phyloP scores from a whole-genome alignment of 305 asterid species.

The Fraxinus dipetala region DNA sequence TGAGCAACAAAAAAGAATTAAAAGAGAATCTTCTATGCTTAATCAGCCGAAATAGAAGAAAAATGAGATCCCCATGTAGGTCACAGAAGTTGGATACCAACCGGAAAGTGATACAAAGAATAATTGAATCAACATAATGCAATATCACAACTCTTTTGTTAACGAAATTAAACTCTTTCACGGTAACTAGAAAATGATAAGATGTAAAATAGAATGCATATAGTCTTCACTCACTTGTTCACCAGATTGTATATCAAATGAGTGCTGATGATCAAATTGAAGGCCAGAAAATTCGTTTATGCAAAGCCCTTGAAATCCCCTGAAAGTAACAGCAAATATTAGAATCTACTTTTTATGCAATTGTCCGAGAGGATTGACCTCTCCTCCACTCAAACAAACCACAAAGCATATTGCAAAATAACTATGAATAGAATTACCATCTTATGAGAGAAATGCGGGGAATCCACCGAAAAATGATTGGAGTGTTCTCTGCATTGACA shows the following conservation, averaged over 20 bases:
- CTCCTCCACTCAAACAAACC: background rate
- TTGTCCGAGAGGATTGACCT: background rate
- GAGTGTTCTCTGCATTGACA: constrained; percentile 86
- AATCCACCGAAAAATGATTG: constrained; percentile 90
- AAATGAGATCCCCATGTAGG: background rate
- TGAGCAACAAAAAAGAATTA: background rate
- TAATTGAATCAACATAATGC: background rate
- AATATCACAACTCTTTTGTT: background rate
- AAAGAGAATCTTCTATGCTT: background rate
- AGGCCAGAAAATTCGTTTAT: constrained; percentile 88
- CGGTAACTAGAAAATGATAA: background rate
- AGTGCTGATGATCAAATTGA: constrained; percentile 77
- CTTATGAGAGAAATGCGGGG: constrained; percentile 92
- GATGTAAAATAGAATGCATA: background rate
- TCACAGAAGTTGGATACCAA: background rate
- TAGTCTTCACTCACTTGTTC: constrained; percentile 69
- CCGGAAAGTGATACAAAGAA: background rate
- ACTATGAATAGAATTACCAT: constrained; percentile 47
- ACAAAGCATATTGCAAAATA: background rate
- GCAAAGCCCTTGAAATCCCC: constrained; percentile 99
- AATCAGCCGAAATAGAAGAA: background rate
- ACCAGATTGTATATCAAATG: constrained; percentile 77
- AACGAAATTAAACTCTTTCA: background rate
- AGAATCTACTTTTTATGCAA: background rate
- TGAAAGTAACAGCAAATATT: constrained; percentile 32